Conservation (phyloP, 2,329 filamentous ascomycete species). For the Hymenoscyphus linearis region DNA sequence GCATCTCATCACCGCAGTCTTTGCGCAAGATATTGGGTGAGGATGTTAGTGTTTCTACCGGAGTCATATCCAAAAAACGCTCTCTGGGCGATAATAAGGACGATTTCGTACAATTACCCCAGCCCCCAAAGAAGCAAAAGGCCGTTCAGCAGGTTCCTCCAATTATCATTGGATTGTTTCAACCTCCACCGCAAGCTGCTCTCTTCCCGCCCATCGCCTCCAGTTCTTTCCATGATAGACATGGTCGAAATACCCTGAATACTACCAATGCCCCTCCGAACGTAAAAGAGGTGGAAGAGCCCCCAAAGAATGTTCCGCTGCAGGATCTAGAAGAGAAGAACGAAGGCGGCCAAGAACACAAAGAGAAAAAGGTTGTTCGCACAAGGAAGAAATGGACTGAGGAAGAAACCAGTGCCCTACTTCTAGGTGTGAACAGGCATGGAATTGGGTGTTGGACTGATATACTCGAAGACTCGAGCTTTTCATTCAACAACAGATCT, state of each 20-base stretch:
- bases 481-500: constrained; percentile 55
- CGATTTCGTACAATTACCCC: constrained; percentile 58
- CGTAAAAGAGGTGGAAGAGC: constrained; percentile 12
- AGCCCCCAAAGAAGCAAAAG: constrained; percentile 61
- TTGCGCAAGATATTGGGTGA: constrained; percentile 32
- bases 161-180: constrained; percentile 59
- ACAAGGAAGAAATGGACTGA: constrained; percentile 60
- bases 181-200: constrained; percentile 52
- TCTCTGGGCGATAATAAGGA: constrained; percentile 47
- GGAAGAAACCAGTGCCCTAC: constrained; percentile 56
- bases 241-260: constrained; percentile 35
- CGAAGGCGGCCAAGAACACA: constrained; percentile 3
- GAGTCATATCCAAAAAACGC: constrained; percentile 46
- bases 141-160: constrained; percentile 52
- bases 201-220: constrained; percentile 61
- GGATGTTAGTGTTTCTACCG: constrained; percentile 24
- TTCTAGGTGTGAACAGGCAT: constrained; percentile 56
- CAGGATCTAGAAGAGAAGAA: constrained; percentile 6
- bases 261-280: constrained; percentile 23
- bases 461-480: constrained; percentile 56
- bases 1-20: constrained; percentile 31
- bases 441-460: constrained; percentile 62
- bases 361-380: constrained; percentile 44
- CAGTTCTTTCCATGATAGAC: constrained; percentile 47
- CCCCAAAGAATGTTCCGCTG: not conserved